A percentile compares a stretch with the other conserved stretches of the same genome.
Evolutionary conservation across 2,329 filamentous ascomycete species (phyloP).

Genomic region (Sphaerostilbella broomeana): DNA sequence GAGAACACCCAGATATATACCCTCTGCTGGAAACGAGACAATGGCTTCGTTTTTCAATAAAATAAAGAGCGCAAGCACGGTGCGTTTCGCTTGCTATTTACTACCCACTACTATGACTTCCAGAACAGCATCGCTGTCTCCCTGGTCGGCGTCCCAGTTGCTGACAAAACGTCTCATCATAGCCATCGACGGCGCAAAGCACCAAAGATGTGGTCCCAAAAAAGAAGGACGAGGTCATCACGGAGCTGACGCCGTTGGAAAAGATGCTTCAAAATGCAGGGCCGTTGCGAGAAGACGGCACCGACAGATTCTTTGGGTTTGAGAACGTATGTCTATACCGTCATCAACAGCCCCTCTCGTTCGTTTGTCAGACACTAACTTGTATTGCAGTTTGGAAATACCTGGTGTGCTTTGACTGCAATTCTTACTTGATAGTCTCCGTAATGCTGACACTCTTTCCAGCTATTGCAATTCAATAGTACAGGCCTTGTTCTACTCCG

Average conservation of each 20-base stretch:
- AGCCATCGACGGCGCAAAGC: slow-evolving; percentile 39
- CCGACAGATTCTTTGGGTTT: slow-evolving; percentile 96
- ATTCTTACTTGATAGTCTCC: neutral
- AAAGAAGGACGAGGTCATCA: slow-evolving; percentile 52
- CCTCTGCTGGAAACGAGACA: no score
- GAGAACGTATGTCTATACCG: slow-evolving; percentile 71
- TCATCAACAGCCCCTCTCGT: slow-evolving; percentile 9
- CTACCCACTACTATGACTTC: slow-evolving; percentile 4
- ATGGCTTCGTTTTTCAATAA: slow-evolving; percentile 57
- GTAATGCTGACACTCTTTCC: slow-evolving; percentile 20
- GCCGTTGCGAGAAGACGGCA: slow-evolving; percentile 76
- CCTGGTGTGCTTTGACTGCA: slow-evolving; percentile 63
- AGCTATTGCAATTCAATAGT: slow-evolving; percentile 99
- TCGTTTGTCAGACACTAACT: slow-evolving; percentile 29
- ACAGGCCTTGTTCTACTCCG: slow-evolving; percentile 93
- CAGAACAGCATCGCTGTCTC: slow-evolving; percentile 1
- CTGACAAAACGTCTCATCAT: slow-evolving; percentile 28
- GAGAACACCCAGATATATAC: neutral
- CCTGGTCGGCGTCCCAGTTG: slow-evolving; percentile 21
- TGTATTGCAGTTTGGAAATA: slow-evolving; percentile 77
- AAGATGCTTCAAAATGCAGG: slow-evolving; percentile 79
- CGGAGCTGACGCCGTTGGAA: slow-evolving; percentile 56
- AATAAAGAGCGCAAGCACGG: slow-evolving; percentile 48
- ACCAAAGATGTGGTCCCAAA: slow-evolving; percentile 42
- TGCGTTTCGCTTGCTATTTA: slow-evolving; percentile 33